These are phyloP conservation scores for Aureobasidium sp. DNA, from an alignment of 2,329 filamentous ascomycete species.

Conservation along the genomic window DNA sequence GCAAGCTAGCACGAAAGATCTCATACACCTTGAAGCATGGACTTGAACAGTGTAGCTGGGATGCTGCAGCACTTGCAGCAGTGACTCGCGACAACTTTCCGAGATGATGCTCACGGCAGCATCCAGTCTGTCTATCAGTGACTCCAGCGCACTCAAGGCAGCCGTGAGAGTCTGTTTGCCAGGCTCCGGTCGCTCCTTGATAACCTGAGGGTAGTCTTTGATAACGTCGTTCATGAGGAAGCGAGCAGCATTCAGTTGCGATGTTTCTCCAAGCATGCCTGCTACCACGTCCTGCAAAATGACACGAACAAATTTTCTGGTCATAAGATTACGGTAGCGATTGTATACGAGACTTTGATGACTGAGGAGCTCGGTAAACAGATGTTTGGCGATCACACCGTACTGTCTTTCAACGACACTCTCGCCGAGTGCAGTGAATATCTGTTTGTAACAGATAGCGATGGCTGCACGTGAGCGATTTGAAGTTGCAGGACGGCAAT, in stretches of 20 bases:
- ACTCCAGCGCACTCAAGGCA: conserved; percentile 69
- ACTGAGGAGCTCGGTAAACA: conserved; percentile 74
- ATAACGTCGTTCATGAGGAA: conserved; percentile 79
- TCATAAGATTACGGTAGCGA: conserved; percentile 78
- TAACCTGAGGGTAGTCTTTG: conserved; percentile 86
- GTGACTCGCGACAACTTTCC: conserved; percentile 75
- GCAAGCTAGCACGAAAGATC: conserved; percentile 80
- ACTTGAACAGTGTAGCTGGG: conserved; percentile 95
- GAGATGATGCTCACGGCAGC: conserved; percentile 74
- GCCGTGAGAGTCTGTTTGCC: conserved; percentile 78
- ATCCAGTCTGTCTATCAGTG: conserved; percentile 71
- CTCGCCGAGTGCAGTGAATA: conserved; percentile 72
- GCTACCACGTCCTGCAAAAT: conserved; percentile 80
- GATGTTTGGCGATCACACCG: conserved; percentile 68
- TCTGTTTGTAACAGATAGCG: conserved; percentile 76
- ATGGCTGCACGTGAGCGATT: conserved; percentile 77
- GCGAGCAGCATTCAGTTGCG: conserved; percentile 75
- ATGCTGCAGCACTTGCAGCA: conserved; percentile 86
- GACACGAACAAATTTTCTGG: conserved; percentile 75
- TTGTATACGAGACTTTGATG: conserved; percentile 71
- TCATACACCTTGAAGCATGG: conserved; percentile 77
- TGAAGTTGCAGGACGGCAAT: conserved; percentile 67
- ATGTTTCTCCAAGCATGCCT: conserved; percentile 77
- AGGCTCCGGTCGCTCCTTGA: conserved; percentile 82
- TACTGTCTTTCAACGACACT: conserved; percentile 79